Evolutionary conservation across 108 stramenopile genomes (phyloP).

Genomic region (Stephanodiscus minutulus): DNA sequence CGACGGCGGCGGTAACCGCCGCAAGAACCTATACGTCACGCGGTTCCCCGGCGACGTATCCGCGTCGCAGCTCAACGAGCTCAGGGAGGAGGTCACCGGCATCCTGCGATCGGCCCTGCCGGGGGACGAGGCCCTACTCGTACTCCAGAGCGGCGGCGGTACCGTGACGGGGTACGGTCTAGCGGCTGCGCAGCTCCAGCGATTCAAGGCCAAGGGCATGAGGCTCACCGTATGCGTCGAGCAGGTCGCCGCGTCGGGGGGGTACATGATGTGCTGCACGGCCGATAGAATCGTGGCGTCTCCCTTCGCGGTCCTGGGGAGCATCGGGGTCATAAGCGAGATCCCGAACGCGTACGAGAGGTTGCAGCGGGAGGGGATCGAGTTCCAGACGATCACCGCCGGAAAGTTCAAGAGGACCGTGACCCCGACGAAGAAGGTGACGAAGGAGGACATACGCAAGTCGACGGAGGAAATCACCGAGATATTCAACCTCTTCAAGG

Average conservation of each 20-base stretch:
- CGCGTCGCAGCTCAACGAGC: constrained; percentile 78
- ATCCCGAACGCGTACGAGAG: constrained; percentile 92
- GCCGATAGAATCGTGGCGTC: constrained; percentile 82
- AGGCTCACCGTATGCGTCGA: constrained; percentile 92
- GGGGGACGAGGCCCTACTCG: constrained; percentile 87
- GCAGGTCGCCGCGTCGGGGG: constrained; percentile 91
- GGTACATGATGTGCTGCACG: constrained; percentile 83
- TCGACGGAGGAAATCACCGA: constrained; percentile 76
- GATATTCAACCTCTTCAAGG: constrained; percentile 84
- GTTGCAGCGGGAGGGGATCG: constrained; percentile 88
- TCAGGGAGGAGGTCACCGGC: constrained; percentile 93
- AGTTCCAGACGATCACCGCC: constrained; percentile 92
- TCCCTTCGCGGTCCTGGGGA: constrained; percentile 87
- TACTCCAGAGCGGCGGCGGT: constrained; percentile 89
- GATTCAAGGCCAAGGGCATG: constrained; percentile 79
- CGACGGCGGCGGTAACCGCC: background rate
- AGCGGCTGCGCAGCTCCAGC: constrained; percentile 84
- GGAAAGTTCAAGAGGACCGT: constrained; percentile 92
- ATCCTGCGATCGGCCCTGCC: constrained; percentile 75
- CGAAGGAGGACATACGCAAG: constrained; percentile 85
- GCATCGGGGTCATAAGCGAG: constrained; percentile 90
- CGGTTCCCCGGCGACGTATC: constrained; percentile 85
- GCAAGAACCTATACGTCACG: constrained; percentile 72
- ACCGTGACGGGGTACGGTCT: constrained; percentile 95
- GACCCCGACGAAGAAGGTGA: constrained; percentile 91